Conservation (phyloP, 306 rosid genomes). For the Trichosanthes cucumerina region DNA sequence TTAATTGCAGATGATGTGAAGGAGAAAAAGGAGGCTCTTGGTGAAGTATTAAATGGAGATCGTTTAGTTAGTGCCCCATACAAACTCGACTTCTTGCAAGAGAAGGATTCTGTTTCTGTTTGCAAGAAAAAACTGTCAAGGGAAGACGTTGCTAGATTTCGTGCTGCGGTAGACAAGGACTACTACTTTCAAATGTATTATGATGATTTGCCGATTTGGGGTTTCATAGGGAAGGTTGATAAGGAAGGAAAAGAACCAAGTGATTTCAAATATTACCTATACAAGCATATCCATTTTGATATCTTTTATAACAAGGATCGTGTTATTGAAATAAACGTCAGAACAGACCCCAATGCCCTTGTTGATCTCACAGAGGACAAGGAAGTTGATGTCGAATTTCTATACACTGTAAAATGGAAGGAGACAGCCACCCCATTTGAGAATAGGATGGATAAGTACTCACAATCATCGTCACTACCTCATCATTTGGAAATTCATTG, state of each 20-base stretch:
- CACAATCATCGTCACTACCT: constrained; percentile 55
- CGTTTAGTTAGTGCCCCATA: constrained; percentile 75
- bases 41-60: constrained; percentile 89
- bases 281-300: constrained; percentile 70
- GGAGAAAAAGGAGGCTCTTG: constrained; percentile 84
- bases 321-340: constrained; percentile 59
- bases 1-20: constrained; percentile 36
- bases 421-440: constrained; percentile 62
- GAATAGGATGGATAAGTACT: constrained; percentile 80
- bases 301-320: constrained; percentile 60
- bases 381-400: constrained; percentile 47
- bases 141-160: constrained; percentile 50
- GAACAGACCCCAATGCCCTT: constrained; percentile 46
- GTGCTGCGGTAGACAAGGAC: constrained; percentile 58
- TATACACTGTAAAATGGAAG: constrained; percentile 72
- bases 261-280: constrained; percentile 56
- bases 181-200: constrained; percentile 86
- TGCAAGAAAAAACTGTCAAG: constrained; percentile 43
- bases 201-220: constrained; percentile 90
- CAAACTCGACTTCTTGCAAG: constrained; percentile 47
- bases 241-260: constrained; percentile 68
- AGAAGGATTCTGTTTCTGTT: constrained; percentile 40
- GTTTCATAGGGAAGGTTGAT: constrained; percentile 69
- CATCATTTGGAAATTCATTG: constrained; percentile 89
- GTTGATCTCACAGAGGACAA: constrained; percentile 66